Conservation (phyloP, 1,284 basidiomycete genomes). For the Exobasidium cylindrosporum region DNA sequence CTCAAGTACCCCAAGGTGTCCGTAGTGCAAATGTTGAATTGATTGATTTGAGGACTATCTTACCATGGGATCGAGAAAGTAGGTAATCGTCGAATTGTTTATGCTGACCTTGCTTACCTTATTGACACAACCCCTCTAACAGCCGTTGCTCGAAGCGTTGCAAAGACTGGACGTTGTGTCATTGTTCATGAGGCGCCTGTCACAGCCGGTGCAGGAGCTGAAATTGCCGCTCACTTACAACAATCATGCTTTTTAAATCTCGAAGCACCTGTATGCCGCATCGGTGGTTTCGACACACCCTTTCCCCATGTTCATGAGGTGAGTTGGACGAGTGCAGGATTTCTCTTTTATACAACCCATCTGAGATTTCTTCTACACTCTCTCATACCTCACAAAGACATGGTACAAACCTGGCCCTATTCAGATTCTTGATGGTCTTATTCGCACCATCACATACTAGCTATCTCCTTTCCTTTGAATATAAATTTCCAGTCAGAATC, state of each 20-base stretch:
- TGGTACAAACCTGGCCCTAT: conserved; percentile 13
- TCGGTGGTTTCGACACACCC: conserved; percentile 25
- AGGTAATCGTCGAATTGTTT: conserved; percentile 3
- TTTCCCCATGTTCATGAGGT: conserved; percentile 24
- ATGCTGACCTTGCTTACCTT: not conserved
- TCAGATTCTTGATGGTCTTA: conserved; percentile 16
- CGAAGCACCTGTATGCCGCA: conserved; percentile 20
- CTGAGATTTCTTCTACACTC: not conserved
- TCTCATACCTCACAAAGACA: not conserved
- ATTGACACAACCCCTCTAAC: not conserved
- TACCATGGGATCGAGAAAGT: conserved; percentile 80
- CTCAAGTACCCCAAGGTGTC: conserved; percentile 68
- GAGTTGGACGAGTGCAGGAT: not conserved
- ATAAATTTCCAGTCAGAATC: too few species aligned
- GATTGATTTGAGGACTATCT: conserved; percentile 82
- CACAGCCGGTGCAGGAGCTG: conserved; percentile 40
- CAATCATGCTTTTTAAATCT: conserved; percentile 41
- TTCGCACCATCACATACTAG: conserved; percentile 19
- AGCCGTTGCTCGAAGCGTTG: conserved; percentile 29
- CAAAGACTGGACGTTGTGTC: conserved; percentile 44
- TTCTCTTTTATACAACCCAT: too few species aligned
- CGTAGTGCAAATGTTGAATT: conserved; percentile 76
- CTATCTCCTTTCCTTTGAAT: not conserved
- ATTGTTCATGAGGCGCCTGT: conserved; percentile 49
- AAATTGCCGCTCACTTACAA: conserved; percentile 42